These are phyloP conservation scores for Fusarium incarnatum DNA, from an alignment of 2,329 filamentous ascomycete genomes.

Conservation along the genomic window DNA sequence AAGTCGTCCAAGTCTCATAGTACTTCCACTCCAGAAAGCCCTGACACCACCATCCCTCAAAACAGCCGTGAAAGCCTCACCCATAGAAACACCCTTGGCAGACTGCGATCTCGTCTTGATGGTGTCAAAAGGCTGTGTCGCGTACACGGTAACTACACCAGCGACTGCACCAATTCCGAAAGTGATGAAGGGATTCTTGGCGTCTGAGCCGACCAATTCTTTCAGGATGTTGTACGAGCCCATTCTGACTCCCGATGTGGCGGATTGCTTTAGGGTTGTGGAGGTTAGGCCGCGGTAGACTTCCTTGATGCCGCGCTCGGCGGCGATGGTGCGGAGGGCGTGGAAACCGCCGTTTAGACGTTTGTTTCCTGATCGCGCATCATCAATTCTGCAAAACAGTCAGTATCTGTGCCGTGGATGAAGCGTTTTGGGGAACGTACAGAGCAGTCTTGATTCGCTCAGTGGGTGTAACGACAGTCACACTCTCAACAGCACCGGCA, in stretches of 20 bases:
- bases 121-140: slow-evolving; percentile 71
- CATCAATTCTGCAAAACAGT: slow-evolving; percentile 48
- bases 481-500: slow-evolving; percentile 70
- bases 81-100: slow-evolving; percentile 66
- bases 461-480: slow-evolving; percentile 74
- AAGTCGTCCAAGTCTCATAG: slow-evolving; percentile 73
- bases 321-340: slow-evolving; percentile 50
- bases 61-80: slow-evolving; percentile 66
- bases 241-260: slow-evolving; percentile 61
- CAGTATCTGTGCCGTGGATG: neutral
- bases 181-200: slow-evolving; percentile 54
- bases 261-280: slow-evolving; percentile 61
- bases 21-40: slow-evolving; percentile 75
- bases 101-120: slow-evolving; percentile 73
- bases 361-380: slow-evolving; percentile 48
- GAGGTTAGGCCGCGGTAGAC: slow-evolving; percentile 59
- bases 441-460: slow-evolving; percentile 77
- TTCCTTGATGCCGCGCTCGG: slow-evolving; percentile 55
- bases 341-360: slow-evolving; percentile 49
- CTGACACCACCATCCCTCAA: slow-evolving; percentile 67
- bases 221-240: slow-evolving; percentile 62
- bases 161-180: slow-evolving; percentile 72
- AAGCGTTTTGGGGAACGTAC: no score
- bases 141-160: slow-evolving; percentile 69
- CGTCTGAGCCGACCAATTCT: slow-evolving; percentile 43